phyloP scores from a whole-genome alignment of 345 rosid species.

The Gossypium turneri region DNA sequence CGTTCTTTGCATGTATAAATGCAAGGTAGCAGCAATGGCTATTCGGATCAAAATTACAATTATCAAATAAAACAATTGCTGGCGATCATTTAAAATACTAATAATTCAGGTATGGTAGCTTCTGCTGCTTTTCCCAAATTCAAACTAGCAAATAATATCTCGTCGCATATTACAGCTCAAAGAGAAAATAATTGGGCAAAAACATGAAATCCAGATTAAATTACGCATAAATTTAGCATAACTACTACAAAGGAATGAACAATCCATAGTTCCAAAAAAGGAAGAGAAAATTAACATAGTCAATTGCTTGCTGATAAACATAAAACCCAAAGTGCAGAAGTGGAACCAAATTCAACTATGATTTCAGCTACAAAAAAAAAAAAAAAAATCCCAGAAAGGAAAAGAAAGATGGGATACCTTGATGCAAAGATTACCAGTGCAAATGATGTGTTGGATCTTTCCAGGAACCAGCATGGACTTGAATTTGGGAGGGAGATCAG shows the following conservation, averaged over 20 bases:
- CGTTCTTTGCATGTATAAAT: not conserved
- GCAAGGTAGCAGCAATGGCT: not conserved
- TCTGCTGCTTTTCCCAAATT: not conserved
- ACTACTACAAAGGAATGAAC: not conserved
- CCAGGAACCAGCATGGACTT: slow-evolving; percentile 97
- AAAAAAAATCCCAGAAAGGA: not conserved
- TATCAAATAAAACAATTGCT: not conserved
- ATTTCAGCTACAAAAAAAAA: not conserved
- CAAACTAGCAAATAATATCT: not conserved
- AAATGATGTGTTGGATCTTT: slow-evolving; percentile 93
- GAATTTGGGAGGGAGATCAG: slow-evolving; percentile 91
- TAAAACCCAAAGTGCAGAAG: not conserved
- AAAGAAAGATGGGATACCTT: slow-evolving; percentile 40
- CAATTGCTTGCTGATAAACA: not conserved
- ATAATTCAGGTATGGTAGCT: not conserved
- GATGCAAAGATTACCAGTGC: slow-evolving; percentile 87
- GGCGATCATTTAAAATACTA: not conserved
- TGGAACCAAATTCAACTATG: not conserved
- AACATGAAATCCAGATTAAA: not conserved
- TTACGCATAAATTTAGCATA: not conserved
- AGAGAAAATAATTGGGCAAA: not conserved
- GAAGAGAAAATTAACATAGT: not conserved
- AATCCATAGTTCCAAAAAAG: not conserved
- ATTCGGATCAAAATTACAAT: not conserved
- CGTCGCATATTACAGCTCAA: not conserved